Conservation (phyloP, 1,139 yeast genomes). For the Candida sojae region DNA sequence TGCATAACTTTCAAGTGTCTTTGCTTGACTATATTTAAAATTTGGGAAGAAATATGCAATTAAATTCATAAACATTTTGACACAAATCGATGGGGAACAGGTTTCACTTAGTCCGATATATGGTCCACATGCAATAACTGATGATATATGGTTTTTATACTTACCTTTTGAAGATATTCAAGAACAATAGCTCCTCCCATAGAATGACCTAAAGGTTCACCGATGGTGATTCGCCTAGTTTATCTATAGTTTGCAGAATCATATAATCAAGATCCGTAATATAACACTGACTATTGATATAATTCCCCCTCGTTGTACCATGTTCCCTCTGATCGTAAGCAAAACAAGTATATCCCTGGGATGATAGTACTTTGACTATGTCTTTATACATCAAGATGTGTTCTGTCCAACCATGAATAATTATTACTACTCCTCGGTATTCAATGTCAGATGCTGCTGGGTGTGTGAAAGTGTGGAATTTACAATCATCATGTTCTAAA, state of each 20-base stretch:
- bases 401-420: constrained; percentile 28
- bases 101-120: constrained; percentile 18
- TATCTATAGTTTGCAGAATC: constrained; percentile 16
- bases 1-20: constrained; percentile 13
- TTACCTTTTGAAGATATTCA: constrained; percentile 21
- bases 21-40: constrained; percentile 15
- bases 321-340: constrained; percentile 25
- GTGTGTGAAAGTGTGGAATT: constrained; percentile 17
- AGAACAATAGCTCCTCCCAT: constrained; percentile 25
- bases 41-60: constrained; percentile 5
- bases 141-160: constrained; percentile 14
- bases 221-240: background rate
- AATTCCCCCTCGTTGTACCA: constrained; percentile 21
- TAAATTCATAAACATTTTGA: background rate
- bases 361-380: constrained; percentile 20
- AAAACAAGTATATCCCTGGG: constrained; percentile 20
- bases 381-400: constrained; percentile 20
- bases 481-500: constrained; percentile 15
- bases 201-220: constrained; percentile 21
- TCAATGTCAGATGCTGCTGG: constrained; percentile 7
- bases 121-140: constrained; percentile 21
- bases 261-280: constrained; percentile 21
- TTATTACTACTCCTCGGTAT: constrained; percentile 17
- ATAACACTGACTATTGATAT: constrained; percentile 9
- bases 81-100: constrained; percentile 9